A percentile compares a stretch with the other conserved stretches of the same genome.
Evolutionary conservation across 352 stramenopile genomes (phyloP).

Genomic region (Globisporangium rhizosaccharum): DNA sequence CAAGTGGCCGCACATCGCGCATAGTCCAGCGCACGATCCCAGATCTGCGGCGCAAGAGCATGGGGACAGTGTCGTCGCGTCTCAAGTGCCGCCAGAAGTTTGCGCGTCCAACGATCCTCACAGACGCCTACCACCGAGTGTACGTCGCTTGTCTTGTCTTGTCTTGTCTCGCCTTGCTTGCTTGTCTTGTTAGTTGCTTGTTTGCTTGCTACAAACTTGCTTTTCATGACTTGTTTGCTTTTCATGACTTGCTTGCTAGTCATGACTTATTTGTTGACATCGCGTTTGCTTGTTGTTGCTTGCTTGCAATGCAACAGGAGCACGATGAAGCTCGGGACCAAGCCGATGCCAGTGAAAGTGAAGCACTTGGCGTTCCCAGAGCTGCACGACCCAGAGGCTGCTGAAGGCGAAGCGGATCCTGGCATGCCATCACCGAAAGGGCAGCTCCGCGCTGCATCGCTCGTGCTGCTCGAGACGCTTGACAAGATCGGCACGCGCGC

Average conservation of each 20-base stretch:
- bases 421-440: constrained; percentile 54
- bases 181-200: neutral
- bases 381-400: constrained; percentile 11
- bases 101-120: constrained; percentile 51
- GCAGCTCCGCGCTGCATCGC: constrained; percentile 39
- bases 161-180: neutral
- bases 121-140: constrained; percentile 62
- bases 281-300: neutral
- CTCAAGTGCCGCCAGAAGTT: constrained; percentile 69
- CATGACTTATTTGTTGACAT: neutral
- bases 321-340: constrained; percentile 67
- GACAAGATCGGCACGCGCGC: constrained; percentile 74
- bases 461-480: constrained; percentile 60
- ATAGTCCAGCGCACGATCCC: constrained; percentile 29
- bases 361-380: constrained; percentile 54
- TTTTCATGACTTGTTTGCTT: neutral
- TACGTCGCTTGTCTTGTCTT: constrained; percentile 20
- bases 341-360: constrained; percentile 29
- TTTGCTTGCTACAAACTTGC: neutral
- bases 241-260: too few relatives aligned
- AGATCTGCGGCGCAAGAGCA: constrained; percentile 36
- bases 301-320: constrained; percentile 26
- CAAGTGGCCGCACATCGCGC: constrained; percentile 19
- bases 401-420: constrained; percentile 31
- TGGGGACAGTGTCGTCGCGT: constrained; percentile 57